Evolutionary conservation across 176 grass and related monocot genomes (phyloP), one percentile per base, ranked within the genome.

Genomic region (Oryza coarctata): DNA sequence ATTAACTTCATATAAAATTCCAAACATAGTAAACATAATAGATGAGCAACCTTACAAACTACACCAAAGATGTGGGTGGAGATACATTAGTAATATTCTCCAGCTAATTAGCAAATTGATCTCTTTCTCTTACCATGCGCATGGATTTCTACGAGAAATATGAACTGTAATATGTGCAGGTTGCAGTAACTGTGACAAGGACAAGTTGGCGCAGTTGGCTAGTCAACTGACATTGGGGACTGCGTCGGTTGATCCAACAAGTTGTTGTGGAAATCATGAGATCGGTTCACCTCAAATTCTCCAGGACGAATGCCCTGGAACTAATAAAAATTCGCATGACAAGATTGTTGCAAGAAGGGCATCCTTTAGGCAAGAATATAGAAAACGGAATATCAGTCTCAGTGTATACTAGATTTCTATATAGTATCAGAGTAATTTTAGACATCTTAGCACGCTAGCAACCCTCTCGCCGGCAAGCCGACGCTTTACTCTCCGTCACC

Each of bases 221-320:
- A 81, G 65, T 84, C 61, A 84, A 75, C 55, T 84, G 58, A 45
- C 33, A 73, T 33, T 87, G 73, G 73, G 89, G 65, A 79, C 73
- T 72, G 14, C 70, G 28, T 38, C 70, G 13, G 73, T 70, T 78
- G 86, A 93, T 52, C 86, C 91, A 85, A 84, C 78, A 33, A 83
- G 80, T 81, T 98, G 95, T 65, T 98, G 95, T 6, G 90, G 95
- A 64, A 94, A 86, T 82, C 90, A 91, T 94, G 92, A 92, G 27
- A 98, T 98, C 76, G 94, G 95, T 83, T 98, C 95, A 44, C 92
- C 86, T 86, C 90, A 94, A 79, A 83, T 98, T 81, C 92, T 94
- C 68, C 86, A 82, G 33, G 92, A 98, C 15, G 86, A 94, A 82
- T 77, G 73, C 69, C 77, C 90, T 78, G 75, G 62, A 71, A 78